Evolutionary conservation across 768 basidiomycete genomes (phyloP), one percentile per base, ranked within the genome.

Genomic region (Epithele typhae): DNA sequence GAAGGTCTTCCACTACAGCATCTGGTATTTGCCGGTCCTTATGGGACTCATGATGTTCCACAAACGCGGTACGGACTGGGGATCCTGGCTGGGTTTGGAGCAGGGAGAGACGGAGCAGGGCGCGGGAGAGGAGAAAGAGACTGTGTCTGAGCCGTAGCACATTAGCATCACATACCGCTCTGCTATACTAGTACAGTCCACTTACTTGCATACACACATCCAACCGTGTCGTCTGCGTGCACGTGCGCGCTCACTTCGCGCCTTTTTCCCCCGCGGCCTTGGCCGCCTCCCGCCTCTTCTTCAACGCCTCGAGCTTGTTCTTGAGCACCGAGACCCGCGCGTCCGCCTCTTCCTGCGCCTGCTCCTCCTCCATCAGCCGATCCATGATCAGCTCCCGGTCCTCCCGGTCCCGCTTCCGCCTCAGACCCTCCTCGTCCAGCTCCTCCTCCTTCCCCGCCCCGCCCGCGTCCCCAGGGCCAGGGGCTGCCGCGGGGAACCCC

Each of bases 11-110:
- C 83, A 85, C 54, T 78, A 86, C 46, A 83, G 83, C 62, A 63
- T 98, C 54, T 92, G 92, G 86, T 93, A 93, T 68, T 63, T 98
- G 34, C 95, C 95, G 0, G 84, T 87, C 5, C 71, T 97, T 5
- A 72, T 98, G 51, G 92, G 82, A 3, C 70, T 98, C 55, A 92
- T 94, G 88, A 92, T 99, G 90, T 71, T 87, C 45, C 92, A 95
- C 67, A 97, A 97, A 69, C 81, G 84, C 58, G 87, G 87, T 0
- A 71, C 87, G 56, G 82, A 86, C 53, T 92, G 89, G 90, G 56
- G 72, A 21, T 68, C 77, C 37, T 86, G 83, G 82, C 25, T 81
- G 8, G 75, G 78, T 9, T 10, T 51, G 19, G 42, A 36, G 35
- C 7, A 36, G 35, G 7, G 8, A 17, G 15, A 17, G 35, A 36